Percentiles rank a stretch among this genome's conserved stretches.
Evolutionary conservation across 176 grass and related monocot genomes (phyloP).

Genomic region (Musa schizocarpa): DNA sequence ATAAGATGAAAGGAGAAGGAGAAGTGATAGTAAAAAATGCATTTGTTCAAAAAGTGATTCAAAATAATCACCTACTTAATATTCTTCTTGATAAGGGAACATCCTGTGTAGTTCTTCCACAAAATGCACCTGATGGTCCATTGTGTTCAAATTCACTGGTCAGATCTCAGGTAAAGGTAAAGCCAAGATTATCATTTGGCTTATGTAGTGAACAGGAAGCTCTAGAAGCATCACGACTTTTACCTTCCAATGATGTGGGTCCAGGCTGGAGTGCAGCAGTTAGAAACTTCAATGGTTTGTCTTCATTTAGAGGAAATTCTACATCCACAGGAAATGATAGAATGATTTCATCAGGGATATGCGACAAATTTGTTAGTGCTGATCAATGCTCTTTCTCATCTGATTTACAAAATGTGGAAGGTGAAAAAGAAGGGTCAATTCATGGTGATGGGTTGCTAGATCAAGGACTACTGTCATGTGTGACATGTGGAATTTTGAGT

Average conservation of each 20-base stretch:
- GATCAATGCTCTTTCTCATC: constrained; percentile 36
- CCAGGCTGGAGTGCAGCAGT: constrained; percentile 25
- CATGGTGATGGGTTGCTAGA: constrained; percentile 54
- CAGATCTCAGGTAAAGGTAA: constrained; percentile 37
- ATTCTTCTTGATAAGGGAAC: constrained; percentile 61
- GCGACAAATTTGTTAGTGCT: constrained; percentile 31
- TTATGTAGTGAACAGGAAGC: constrained; percentile 33
- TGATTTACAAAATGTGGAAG: constrained; percentile 34
- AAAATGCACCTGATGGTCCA: constrained; percentile 40
- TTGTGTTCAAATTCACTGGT: constrained; percentile 24
- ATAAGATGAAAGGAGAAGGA: constrained; percentile 74
- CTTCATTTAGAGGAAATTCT: constrained; percentile 27
- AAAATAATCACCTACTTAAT: constrained; percentile 85
- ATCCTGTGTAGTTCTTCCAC: constrained; percentile 69
- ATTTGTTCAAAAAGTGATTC: constrained; percentile 68
- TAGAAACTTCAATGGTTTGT: constrained; percentile 29
- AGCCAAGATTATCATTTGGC: constrained; percentile 43
- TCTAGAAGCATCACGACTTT: constrained; percentile 26
- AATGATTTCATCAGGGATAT: constrained; percentile 49
- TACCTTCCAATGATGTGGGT: constrained; percentile 26
- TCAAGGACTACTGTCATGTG: constrained; percentile 83
- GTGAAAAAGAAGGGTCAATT: constrained; percentile 29
- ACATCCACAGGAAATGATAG: constrained; percentile 29
- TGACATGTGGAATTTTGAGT: constrained; percentile 93
- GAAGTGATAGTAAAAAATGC: constrained; percentile 86